phyloP scores from a whole-genome alignment of 148 eudicot species.

The Rhododendron williamsianum region DNA sequence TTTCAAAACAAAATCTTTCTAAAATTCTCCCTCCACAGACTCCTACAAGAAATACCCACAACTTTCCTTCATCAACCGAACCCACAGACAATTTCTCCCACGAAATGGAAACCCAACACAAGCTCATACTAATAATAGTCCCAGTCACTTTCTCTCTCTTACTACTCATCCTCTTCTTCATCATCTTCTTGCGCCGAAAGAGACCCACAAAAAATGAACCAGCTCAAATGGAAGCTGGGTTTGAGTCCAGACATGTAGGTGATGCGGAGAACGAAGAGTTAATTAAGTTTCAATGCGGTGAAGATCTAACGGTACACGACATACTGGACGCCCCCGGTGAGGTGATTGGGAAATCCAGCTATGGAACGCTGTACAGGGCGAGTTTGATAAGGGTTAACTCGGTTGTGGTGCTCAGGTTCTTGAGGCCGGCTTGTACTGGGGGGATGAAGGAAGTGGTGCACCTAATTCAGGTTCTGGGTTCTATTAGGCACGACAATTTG shows the following conservation, averaged over 20 bases:
- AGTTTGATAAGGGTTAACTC: slow-evolving; percentile 33
- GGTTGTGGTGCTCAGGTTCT: slow-evolving; percentile 54
- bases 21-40: no score
- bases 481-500: slow-evolving; percentile 69
- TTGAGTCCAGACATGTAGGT: slow-evolving; percentile 20
- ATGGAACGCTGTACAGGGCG: slow-evolving; percentile 85
- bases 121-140: slow-evolving; percentile 22
- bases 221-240: slow-evolving; percentile 21
- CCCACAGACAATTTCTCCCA: not conserved
- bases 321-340: slow-evolving; percentile 98
- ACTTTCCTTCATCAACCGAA: not conserved
- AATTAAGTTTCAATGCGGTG: slow-evolving; percentile 64
- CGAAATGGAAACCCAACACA: slow-evolving; percentile 31
- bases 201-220: slow-evolving; percentile 3
- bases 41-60: not conserved
- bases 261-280: slow-evolving; percentile 37
- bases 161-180: slow-evolving; percentile 15
- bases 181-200: slow-evolving; percentile 19
- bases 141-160: slow-evolving; percentile 11
- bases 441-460: slow-evolving; percentile 44
- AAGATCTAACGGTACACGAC: slow-evolving; percentile 61
- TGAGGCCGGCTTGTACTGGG: slow-evolving; percentile 80
- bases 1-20: not conserved
- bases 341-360: slow-evolving; percentile 88
- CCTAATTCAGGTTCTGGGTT: slow-evolving; percentile 49